Percentiles rank a stretch among this genome's conserved stretches.
Conservation (phyloP, 805 yeast genomes). For the Barnettozyma wickerhamii region DNA sequence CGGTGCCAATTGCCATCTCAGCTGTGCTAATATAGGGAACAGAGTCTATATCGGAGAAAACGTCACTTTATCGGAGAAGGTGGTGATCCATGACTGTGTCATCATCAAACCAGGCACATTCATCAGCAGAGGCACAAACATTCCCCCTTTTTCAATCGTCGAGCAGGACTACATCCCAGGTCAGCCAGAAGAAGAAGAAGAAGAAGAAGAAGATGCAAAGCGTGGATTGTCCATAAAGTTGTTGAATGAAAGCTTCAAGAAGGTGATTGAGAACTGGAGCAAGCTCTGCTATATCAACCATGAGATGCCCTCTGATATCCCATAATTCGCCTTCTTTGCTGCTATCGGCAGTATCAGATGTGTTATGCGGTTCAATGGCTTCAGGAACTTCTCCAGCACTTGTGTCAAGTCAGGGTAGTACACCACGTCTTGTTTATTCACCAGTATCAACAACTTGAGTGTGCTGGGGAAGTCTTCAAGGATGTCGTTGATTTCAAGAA, state of each 20-base stretch:
- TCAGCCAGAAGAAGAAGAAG: no score
- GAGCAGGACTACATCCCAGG: neutral
- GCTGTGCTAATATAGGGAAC: slow-evolving; percentile 41
- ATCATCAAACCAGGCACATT: slow-evolving; percentile 37
- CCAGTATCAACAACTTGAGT: slow-evolving; percentile 16
- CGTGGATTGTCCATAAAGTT: slow-evolving; percentile 10
- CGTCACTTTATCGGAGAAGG: slow-evolving; percentile 34
- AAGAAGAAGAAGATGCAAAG: neutral
- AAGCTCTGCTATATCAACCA: slow-evolving; percentile 24
- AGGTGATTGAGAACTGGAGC: slow-evolving; percentile 22
- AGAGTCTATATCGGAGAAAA: slow-evolving; percentile 43
- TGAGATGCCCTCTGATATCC: slow-evolving; percentile 24
- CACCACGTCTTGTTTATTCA: slow-evolving; percentile 20
- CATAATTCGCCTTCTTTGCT: slow-evolving; percentile 15
- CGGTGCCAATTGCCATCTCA: slow-evolving; percentile 31
- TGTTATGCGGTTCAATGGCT: slow-evolving; percentile 8
- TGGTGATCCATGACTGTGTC: slow-evolving; percentile 49
- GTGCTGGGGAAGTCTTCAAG: slow-evolving; percentile 4
- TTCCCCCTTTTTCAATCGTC: slow-evolving; percentile 52
- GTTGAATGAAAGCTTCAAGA: slow-evolving; percentile 27
- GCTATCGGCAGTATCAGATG: slow-evolving; percentile 18
- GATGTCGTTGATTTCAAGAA: slow-evolving; percentile 7
- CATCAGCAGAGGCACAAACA: slow-evolving; percentile 38
- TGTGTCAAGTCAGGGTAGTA: slow-evolving; percentile 4
- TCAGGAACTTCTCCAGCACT: slow-evolving; percentile 14